These are phyloP conservation scores for Zygotorulaspora sp. DNA, from an alignment of 805 yeast species.

Conservation along the genomic window DNA sequence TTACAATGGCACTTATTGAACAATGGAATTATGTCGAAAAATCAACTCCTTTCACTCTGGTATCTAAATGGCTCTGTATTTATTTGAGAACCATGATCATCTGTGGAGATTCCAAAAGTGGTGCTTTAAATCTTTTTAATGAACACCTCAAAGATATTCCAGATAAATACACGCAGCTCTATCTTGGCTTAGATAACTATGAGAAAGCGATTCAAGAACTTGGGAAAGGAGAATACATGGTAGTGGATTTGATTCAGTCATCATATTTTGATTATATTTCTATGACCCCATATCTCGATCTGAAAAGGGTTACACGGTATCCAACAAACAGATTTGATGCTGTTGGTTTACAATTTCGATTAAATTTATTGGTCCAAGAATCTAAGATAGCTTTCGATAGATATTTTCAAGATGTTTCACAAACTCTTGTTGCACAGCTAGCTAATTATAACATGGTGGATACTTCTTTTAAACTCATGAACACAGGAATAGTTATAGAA, in stretches of 20 bases:
- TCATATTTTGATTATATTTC: conserved; percentile 38
- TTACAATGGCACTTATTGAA: conserved; percentile 55
- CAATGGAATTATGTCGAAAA: conserved; percentile 57
- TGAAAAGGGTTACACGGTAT: conserved; percentile 33
- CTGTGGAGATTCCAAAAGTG: conserved; percentile 54
- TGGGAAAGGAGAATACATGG: conserved; percentile 15
- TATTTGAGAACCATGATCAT: conserved; percentile 46
- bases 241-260: conserved; percentile 15
- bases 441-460: conserved; percentile 38
- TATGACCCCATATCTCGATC: conserved; percentile 27
- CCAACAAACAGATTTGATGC: conserved; percentile 48
- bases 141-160: conserved; percentile 12
- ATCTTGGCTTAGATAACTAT: conserved; percentile 22
- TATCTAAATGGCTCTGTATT: conserved; percentile 47
- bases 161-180: conserved; percentile 8
- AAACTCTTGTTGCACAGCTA: conserved; percentile 41
- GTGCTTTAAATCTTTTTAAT: conserved; percentile 14
- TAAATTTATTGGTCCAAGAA: conserved; percentile 33
- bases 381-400: conserved; percentile 18
- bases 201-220: conserved; percentile 15
- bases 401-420: conserved; percentile 27
- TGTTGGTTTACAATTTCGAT: conserved; percentile 42
- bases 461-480: conserved; percentile 5
- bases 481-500: conserved; percentile 2
- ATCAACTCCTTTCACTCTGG: conserved; percentile 17